Evolutionary conservation across 169 alveolate species (phyloP), one percentile per base, ranked within the genome.

Genomic region (Plasmodium vivax): DNA sequence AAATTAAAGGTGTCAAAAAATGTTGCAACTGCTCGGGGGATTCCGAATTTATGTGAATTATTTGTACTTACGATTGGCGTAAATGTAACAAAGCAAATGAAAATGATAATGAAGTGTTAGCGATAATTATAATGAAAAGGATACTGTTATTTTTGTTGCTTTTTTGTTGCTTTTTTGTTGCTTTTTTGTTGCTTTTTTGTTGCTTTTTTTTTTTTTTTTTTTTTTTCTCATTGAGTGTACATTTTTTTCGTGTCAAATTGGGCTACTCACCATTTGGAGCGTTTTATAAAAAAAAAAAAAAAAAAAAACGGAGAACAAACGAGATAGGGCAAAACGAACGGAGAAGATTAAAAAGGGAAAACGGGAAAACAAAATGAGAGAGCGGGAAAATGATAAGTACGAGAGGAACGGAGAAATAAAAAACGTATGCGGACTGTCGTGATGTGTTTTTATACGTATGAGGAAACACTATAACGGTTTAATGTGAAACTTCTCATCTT

Each of bases 1-100:
- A 68, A 68, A 68, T 68, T 68, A 7, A 9, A 68, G 32, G 12
- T 68, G n/a, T 27, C 2, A 27, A 68, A 19, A 68, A 68, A 27
- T 23, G 8, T 68, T 68, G 19, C 32, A 68, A 23, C 9, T 68
- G n/a, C 38, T 30, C 12, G 32, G 38, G 32, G 32, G 9, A 27
- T 68, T 68, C 30, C 77, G 77, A 68, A 68, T 68, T 68, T 68
- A 68, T 68, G 77, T 30, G 77, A 68, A 68, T 68, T 30, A 68
- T 23, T 23, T 68, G n/a, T 68, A 68, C 38, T 68, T 68, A 30
- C 5, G 38, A 68, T 68, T 68, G 77, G 36, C 14, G 38, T 68
- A 68, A 27, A 10, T 30, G 6, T 68, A 23, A 27, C 77, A 30
- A 2, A 23, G 32, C 74, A 1, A n/a, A 58, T 16, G 74, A 0